Conservation (phyloP, 768 basidiomycete genomes). For the Tephrocybe sp. region DNA sequence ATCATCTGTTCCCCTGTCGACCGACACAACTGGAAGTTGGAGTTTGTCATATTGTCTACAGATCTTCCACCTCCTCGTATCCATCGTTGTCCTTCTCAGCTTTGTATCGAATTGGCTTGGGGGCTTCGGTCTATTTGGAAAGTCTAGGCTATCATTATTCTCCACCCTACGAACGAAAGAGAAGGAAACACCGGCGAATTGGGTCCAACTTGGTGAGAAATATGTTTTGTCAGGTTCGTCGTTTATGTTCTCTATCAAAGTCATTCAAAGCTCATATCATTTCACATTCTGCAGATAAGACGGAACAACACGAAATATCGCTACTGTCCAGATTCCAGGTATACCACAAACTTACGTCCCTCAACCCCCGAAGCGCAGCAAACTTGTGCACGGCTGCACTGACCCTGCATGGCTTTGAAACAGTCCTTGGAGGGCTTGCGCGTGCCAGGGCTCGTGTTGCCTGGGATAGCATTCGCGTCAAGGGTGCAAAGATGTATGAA, state of each 20-base stretch:
- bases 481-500: slow-evolving; percentile 39
- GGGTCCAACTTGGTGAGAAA: slow-evolving; percentile 31
- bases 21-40: slow-evolving; percentile 28
- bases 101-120: slow-evolving; percentile 39
- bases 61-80: slow-evolving; percentile 62
- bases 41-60: slow-evolving; percentile 56
- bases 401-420: slow-evolving; percentile 35
- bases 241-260: background rate
- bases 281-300: background rate
- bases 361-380: slow-evolving; percentile 37
- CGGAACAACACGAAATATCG: slow-evolving; percentile 16
- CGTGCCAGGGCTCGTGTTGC: slow-evolving; percentile 41
- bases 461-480: slow-evolving; percentile 24
- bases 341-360: slow-evolving; percentile 49
- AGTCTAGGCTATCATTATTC: background rate
- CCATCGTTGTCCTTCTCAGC: slow-evolving; percentile 58
- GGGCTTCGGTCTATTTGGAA: slow-evolving; percentile 20
- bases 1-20: slow-evolving; percentile 16
- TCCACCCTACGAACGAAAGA: background rate
- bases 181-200: slow-evolving; percentile 19
- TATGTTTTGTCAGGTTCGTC: slow-evolving; percentile 30
- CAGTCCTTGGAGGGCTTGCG: slow-evolving; percentile 32
- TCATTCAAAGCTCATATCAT: background rate
- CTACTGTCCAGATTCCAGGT: slow-evolving; percentile 47
- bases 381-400: slow-evolving; percentile 60